Evolutionary conservation across 306 rosid species (phyloP), one percentile per base, ranked within the genome.

Genomic region (Medicago arabica): DNA sequence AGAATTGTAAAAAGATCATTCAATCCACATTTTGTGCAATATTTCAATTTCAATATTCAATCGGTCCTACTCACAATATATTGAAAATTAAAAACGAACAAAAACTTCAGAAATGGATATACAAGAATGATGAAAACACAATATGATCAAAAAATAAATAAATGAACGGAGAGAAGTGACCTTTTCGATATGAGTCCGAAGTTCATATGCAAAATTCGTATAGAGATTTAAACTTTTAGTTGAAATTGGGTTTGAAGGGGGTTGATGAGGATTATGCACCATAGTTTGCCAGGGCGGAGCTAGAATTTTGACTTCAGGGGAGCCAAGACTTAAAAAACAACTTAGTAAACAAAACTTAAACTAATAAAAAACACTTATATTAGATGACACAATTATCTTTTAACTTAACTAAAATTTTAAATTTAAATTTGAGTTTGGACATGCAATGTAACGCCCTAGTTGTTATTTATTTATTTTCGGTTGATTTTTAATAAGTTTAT

Each of bases 171-270:
- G 49, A 8, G 36, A 9, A 66, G 28, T 81, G 40, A 91, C 92
- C 88, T 74, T 78, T 34, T 83, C 77, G 47, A 91, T 83, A 57
- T 54, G 75, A 15, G 63, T 17, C 36, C 34, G 71, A 31, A 85
- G 76, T 78, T 78, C 86, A 69, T 74, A 19, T 14, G 86, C 36
- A 19, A 78, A 69, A 21, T 2, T n/a, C 68, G 62, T 34, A 67
- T 80, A 72, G 19, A 61, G 71, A 59, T 82, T 81, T 46, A 74
- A 67, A 54, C 80, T 80, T 19, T 75, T 66, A 12, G 67, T 21
- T 11, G 53, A 50, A 39, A 71, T 21, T 5, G 18, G 38, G 7
- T 34, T 34, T 34, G 38, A 34, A 34, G 38, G 38, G 38, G 38
- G 38, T 34, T 34, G 38, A 34, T 34, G 7, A 34, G 38, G 38